Evolutionary conservation across 768 basidiomycete genomes (phyloP).

Genomic region (Macrolepiota albuminosa): DNA sequence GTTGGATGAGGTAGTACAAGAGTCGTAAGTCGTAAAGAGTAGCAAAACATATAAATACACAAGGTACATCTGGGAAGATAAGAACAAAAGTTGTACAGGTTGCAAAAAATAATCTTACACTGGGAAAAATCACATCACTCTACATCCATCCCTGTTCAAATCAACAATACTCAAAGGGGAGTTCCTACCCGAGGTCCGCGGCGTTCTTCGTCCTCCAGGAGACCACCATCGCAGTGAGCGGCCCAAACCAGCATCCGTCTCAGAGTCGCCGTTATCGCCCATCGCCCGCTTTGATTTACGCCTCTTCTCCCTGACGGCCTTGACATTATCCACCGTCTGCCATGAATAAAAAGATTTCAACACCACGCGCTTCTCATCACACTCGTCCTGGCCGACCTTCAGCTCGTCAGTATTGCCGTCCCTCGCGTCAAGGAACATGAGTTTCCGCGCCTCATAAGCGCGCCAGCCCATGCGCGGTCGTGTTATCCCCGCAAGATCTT

Average conservation of each 20-base stretch:
- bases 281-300: constrained; percentile 48
- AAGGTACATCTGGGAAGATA: constrained; percentile 10
- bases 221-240: constrained; percentile 49
- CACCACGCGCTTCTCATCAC: constrained; percentile 66
- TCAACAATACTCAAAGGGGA: constrained; percentile 46
- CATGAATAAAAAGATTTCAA: constrained; percentile 84
- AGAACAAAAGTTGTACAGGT: constrained; percentile 12
- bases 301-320: constrained; percentile 59
- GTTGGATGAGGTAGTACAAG: not conserved
- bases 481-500: constrained; percentile 52
- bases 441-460: constrained; percentile 63
- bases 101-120: constrained; percentile 5
- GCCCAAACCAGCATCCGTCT: constrained; percentile 18
- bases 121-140: constrained; percentile 49
- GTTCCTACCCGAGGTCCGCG: constrained; percentile 34
- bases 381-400: constrained; percentile 75
- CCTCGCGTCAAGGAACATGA: constrained; percentile 65
- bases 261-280: constrained; percentile 31
- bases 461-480: constrained; percentile 75
- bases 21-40: not conserved
- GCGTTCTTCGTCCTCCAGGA: constrained; percentile 37
- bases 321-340: constrained; percentile 81
- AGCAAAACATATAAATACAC: not conserved
- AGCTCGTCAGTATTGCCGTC: constrained; percentile 61
- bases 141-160: constrained; percentile 57